phyloP scores from a whole-genome alignment of 495 filamentous ascomycete species.

The Elaphomyces granulatus region DNA sequence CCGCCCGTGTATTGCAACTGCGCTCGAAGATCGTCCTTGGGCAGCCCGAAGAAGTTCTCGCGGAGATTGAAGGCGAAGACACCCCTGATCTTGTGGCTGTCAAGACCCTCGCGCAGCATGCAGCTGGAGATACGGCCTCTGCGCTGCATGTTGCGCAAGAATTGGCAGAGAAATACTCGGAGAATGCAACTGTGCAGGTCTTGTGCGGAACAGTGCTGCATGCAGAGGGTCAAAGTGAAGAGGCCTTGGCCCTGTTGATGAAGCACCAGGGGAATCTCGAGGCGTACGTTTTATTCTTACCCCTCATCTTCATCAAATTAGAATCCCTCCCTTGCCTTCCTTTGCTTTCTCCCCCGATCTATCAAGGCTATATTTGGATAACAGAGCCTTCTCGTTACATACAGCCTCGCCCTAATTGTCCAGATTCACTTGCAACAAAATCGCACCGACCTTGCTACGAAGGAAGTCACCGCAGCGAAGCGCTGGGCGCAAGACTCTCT shows the following conservation, averaged over 20 bases:
- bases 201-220: slow-evolving; percentile 65
- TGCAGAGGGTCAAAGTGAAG: slow-evolving; percentile 60
- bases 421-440: slow-evolving; percentile 91
- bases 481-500: slow-evolving; percentile 93
- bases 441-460: slow-evolving; percentile 73
- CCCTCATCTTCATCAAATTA: not conserved
- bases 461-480: slow-evolving; percentile 78
- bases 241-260: slow-evolving; percentile 61
- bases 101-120: slow-evolving; percentile 58
- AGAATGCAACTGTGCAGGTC: slow-evolving; percentile 72
- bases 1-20: slow-evolving; percentile 65
- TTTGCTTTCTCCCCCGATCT: too few species aligned
- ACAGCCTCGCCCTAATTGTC: slow-evolving; percentile 55
- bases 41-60: slow-evolving; percentile 54
- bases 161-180: slow-evolving; percentile 46
- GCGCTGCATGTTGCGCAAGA: slow-evolving; percentile 50
- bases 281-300: slow-evolving; percentile 43
- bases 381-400: not conserved
- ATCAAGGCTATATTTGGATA: not conserved
- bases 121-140: slow-evolving; percentile 40
- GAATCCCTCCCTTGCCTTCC: not conserved
- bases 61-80: slow-evolving; percentile 47
- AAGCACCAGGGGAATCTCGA: slow-evolving; percentile 75
- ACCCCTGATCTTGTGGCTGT: slow-evolving; percentile 65
- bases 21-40: slow-evolving; percentile 74